These are phyloP conservation scores for Cryptosporidium muris DNA, from an alignment of 169 alveolate species.

Conservation along the genomic window DNA sequence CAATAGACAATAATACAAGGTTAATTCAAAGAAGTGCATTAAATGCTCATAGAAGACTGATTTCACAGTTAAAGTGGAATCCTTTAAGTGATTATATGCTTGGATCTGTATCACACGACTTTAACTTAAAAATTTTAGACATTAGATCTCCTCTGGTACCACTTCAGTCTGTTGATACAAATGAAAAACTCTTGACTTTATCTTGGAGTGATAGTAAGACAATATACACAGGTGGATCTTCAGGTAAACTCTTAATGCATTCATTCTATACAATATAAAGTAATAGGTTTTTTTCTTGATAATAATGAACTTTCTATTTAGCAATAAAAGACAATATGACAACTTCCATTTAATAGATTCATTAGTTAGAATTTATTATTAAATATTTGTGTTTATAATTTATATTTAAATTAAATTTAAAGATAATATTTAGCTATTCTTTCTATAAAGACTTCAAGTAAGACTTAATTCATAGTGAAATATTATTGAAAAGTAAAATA, in stretches of 20 bases:
- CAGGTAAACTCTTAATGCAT: constrained; percentile 47
- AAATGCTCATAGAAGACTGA: constrained; percentile 33
- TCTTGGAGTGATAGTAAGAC: constrained; percentile 36
- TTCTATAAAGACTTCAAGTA: neutral
- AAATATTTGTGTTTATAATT: neutral
- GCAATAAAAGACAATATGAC: too few relatives aligned
- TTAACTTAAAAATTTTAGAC: constrained; percentile 40
- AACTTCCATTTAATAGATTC: too few relatives aligned
- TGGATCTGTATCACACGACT: constrained; percentile 63
- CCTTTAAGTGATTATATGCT: constrained; percentile 51
- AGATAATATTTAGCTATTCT: neutral
- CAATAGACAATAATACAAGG: constrained; percentile 41
- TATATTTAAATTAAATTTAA: neutral
- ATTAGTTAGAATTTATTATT: constrained; percentile 25
- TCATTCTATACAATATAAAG: constrained; percentile 1
- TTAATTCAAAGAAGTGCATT: constrained; percentile 49
- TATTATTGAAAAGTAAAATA: too few relatives aligned
- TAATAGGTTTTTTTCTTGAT: too few relatives aligned
- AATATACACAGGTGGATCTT: constrained; percentile 61
- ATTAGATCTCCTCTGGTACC: constrained; percentile 64
- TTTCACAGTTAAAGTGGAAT: constrained; percentile 50
- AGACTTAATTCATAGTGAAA: too few relatives aligned
- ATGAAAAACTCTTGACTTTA: constrained; percentile 37
- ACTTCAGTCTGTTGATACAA: constrained; percentile 58
- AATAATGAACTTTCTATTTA: too few relatives aligned